Conservation (phyloP, 139 green algal species). For the Chlorokybus atmophyticus region DNA sequence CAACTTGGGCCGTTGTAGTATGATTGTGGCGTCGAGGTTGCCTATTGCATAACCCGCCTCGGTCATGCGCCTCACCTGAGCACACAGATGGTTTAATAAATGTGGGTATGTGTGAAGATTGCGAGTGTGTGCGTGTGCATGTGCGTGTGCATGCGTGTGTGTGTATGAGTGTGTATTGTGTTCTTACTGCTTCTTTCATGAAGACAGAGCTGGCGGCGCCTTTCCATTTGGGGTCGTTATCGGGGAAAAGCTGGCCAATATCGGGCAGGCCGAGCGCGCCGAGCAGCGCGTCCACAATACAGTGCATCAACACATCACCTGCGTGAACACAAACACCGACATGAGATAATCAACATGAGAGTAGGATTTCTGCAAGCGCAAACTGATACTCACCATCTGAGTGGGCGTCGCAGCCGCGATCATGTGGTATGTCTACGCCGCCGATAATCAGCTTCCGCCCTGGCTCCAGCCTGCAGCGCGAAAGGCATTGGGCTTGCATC, state of each 20-base stretch:
- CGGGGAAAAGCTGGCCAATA: constrained; percentile 97
- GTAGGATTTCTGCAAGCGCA: background rate
- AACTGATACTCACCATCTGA: constrained; percentile 36
- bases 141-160: too few relatives aligned
- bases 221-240: constrained; percentile 97
- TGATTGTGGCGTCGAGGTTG: constrained; percentile 96
- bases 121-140: too few relatives aligned
- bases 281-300: constrained; percentile 86
- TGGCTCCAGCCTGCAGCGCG: constrained; percentile 35
- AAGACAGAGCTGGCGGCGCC: constrained; percentile 80
- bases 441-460: constrained; percentile 88
- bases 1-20: constrained; percentile 88
- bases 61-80: constrained; percentile 53
- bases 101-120: too few relatives aligned
- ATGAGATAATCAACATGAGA: background rate
- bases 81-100: too few relatives aligned
- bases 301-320: constrained; percentile 90
- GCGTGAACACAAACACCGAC: background rate
- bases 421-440: constrained; percentile 88
- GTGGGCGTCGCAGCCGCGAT: constrained; percentile 87
- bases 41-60: constrained; percentile 71
- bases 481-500: too few relatives aligned
- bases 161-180: too few relatives aligned
- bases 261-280: constrained; percentile 87
- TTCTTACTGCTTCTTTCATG: constrained; percentile 46